Evolutionary conservation across 1,139 yeast species (phyloP), one percentile per base, ranked within the genome.

Genomic region (Geotrichum candidum): DNA sequence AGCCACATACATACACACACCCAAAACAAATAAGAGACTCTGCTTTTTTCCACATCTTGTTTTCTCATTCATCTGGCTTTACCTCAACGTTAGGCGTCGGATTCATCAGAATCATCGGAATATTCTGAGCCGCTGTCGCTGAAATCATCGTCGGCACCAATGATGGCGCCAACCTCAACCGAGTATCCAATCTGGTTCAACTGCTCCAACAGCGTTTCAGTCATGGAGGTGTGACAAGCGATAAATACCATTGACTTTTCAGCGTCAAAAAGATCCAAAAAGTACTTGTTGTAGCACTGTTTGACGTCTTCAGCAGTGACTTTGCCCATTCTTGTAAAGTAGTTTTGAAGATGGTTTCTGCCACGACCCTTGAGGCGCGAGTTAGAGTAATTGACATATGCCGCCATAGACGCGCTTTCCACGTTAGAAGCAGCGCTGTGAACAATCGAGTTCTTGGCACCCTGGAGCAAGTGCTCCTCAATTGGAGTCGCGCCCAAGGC

Each of bases 401-500:
- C 92, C 0, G 96, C 87, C 58, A 82, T 80, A 64, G 81, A 82
- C 11, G 74, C 74, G 54, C 72, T 71, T 27, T 85, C 81, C 66
- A 88, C 92, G 3, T 78, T 76, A 54, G 84, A 82, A 1, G 96
- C 96, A 58, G 88, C 77, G 11, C 80, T 78, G 68, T 87, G 87
- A 38, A 90, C 91, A 59, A 90, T 82, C 31, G 88, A 81, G 62
- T 96, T 85, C 50, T 89, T 78, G 1, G 96, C 87, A 65, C 90
- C 92, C 66, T 86, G 85, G 48, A 90, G 77, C 65, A 83, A 77
- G 57, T 82, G 77, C 11, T 76, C 74, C 61, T 90, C 96, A 68
- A 92, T 80, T 33, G 75, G 72, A 1, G 75, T 70, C 5, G 68
- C 73, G 1, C 90, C 96, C 58, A 70, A 68, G 1, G 85, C 86